phyloP scores from a whole-genome alignment of 345 rosid species.

The Physaria fendleri region DNA sequence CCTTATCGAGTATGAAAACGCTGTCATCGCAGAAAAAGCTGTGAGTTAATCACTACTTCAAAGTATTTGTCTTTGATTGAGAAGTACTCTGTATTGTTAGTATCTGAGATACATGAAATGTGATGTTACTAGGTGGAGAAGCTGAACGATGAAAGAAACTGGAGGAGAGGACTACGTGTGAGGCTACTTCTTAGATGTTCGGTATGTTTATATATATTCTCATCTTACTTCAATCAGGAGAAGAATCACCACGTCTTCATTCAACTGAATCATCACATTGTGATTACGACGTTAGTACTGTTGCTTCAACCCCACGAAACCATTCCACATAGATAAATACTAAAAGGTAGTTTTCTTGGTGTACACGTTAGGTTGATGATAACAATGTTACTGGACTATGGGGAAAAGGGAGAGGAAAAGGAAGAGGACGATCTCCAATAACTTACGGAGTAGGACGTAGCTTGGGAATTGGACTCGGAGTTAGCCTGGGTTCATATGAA shows the following conservation, averaged over 20 bases:
- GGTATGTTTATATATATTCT: slow-evolving; percentile 30
- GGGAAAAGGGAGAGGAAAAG: slow-evolving; percentile 66
- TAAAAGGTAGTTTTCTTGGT: not conserved
- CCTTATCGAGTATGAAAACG: slow-evolving; percentile 75
- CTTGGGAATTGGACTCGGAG: slow-evolving; percentile 33
- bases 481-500: slow-evolving; percentile 30
- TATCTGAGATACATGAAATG: not conserved
- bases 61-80: not conserved
- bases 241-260: slow-evolving; percentile 44
- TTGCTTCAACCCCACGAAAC: not conserved
- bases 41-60: slow-evolving; percentile 34
- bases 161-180: slow-evolving; percentile 96
- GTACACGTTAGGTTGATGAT: slow-evolving; percentile 26
- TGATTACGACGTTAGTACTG: slow-evolving; percentile 47
- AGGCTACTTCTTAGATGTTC: slow-evolving; percentile 81
- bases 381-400: slow-evolving; percentile 36
- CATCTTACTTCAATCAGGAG: slow-evolving; percentile 22
- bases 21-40: slow-evolving; percentile 75
- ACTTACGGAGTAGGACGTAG: slow-evolving; percentile 45
- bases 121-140: slow-evolving; percentile 52
- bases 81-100: not conserved
- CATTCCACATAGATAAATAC: not conserved
- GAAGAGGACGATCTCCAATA: slow-evolving; percentile 53
- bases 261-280: slow-evolving; percentile 36
- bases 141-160: slow-evolving; percentile 84